A percentile compares a stretch with the other conserved stretches of the same genome.
Evolutionary conservation across 2,329 filamentous ascomycete species (phyloP).

Genomic region (Leptographium radiaticola): DNA sequence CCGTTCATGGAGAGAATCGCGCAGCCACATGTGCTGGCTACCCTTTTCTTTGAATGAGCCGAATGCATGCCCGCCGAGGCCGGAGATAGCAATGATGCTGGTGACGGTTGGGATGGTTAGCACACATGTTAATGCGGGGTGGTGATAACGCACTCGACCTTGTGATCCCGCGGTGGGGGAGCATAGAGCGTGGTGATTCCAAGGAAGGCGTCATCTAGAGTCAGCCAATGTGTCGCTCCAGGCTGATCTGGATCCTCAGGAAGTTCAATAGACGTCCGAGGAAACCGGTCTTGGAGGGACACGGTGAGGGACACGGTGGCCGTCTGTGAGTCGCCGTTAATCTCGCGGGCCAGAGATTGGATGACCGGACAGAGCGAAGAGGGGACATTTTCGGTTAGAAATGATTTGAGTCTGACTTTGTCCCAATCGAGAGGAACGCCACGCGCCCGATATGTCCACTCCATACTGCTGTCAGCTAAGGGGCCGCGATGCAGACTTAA

Average conservation of each 20-base stretch:
- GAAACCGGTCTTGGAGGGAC: not conserved
- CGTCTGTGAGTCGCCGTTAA: not conserved
- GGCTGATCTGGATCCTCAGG: no score
- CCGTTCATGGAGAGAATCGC: not conserved
- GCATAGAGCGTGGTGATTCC: not conserved
- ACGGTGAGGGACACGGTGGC: not conserved
- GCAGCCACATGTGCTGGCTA: not conserved
- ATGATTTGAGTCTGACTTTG: not conserved
- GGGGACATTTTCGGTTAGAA: not conserved
- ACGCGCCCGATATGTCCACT: not conserved
- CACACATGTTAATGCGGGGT: not conserved
- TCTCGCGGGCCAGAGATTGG: not conserved
- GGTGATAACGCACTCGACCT: not conserved
- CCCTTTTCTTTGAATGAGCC: not conserved
- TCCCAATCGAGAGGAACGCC: not conserved
- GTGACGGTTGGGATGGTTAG: not conserved
- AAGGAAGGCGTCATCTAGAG: not conserved
- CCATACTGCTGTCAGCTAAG: no score
- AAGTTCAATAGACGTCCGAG: not conserved
- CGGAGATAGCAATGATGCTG: not conserved
- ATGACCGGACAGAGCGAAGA: not conserved
- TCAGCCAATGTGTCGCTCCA: not conserved
- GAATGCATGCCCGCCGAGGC: not conserved
- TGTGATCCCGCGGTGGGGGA: not conserved
- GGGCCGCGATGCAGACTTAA: no score